A percentile compares a stretch with the other conserved stretches of the same genome.
phyloP scores from a whole-genome alignment of 768 basidiomycete genomes.

The Favolaschia claudopus region DNA sequence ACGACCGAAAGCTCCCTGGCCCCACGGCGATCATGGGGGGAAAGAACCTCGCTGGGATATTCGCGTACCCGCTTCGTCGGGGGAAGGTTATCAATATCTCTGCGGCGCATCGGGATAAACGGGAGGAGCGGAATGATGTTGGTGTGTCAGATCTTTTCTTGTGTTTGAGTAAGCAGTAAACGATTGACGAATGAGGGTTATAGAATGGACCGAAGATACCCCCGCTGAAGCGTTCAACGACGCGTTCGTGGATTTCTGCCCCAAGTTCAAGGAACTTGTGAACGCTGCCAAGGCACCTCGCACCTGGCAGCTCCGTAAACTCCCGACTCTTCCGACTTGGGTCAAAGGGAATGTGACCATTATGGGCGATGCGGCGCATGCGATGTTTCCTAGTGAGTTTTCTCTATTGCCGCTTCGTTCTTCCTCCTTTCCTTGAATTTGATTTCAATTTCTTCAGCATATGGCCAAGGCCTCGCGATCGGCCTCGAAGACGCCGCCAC shows the following conservation, averaged over 20 bases:
- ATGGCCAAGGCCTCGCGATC: neutral
- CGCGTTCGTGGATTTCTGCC: neutral
- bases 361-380: slow-evolving; percentile 16
- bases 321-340: slow-evolving; percentile 1
- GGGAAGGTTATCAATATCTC: slow-evolving; percentile 6
- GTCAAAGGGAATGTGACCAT: slow-evolving; percentile 8
- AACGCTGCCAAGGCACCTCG: neutral
- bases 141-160: neutral
- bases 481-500: too few species aligned
- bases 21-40: neutral
- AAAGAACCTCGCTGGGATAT: neutral
- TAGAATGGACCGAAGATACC: too few species aligned
- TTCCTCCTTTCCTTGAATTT: neutral
- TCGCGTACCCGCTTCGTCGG: slow-evolving; percentile 2
- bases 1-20: neutral
- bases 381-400: slow-evolving; percentile 6
- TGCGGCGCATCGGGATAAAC: neutral
- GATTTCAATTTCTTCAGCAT: too few species aligned
- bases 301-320: neutral
- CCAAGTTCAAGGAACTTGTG: neutral
- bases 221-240: too few species aligned
- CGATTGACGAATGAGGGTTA: too few species aligned
- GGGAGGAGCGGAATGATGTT: neutral
- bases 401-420: neutral
- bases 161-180: too few species aligned